phyloP scores from a whole-genome alignment of 257 asterid genomes.

The Solanum boliviense region DNA sequence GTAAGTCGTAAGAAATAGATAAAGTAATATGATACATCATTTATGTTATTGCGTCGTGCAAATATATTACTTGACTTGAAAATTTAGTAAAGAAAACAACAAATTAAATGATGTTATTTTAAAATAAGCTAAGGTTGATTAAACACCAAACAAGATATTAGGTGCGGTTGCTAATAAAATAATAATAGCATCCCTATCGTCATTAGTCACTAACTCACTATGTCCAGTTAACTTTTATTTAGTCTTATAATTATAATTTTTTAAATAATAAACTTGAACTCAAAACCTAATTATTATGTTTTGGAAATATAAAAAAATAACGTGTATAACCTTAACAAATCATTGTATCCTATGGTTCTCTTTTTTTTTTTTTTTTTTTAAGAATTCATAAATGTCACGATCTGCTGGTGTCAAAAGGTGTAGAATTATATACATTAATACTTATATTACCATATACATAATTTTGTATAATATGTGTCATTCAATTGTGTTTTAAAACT shows the following conservation, averaged over 20 bases:
- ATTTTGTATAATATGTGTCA: neutral
- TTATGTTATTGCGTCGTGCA: neutral
- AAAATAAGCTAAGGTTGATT: neutral
- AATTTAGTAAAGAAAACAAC: neutral
- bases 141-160: neutral
- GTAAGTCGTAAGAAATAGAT: no score
- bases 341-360: neutral
- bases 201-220: neutral
- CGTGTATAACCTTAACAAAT: neutral
- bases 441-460: neutral
- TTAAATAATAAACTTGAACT: neutral
- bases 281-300: neutral
- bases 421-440: neutral
- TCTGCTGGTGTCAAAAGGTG: neutral
- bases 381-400: neutral
- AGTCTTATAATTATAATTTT: neutral
- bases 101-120: neutral
- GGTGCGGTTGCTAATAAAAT: neutral
- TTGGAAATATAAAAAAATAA: neutral
- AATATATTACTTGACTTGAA: neutral
- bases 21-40: neutral
- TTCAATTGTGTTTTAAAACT: neutral
- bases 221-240: neutral
- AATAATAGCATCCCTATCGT: neutral
- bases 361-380: neutral